These are phyloP conservation scores for Pelargonium myrrhifolium DNA, from an alignment of 441 rosid genomes.

Conservation along the genomic window DNA sequence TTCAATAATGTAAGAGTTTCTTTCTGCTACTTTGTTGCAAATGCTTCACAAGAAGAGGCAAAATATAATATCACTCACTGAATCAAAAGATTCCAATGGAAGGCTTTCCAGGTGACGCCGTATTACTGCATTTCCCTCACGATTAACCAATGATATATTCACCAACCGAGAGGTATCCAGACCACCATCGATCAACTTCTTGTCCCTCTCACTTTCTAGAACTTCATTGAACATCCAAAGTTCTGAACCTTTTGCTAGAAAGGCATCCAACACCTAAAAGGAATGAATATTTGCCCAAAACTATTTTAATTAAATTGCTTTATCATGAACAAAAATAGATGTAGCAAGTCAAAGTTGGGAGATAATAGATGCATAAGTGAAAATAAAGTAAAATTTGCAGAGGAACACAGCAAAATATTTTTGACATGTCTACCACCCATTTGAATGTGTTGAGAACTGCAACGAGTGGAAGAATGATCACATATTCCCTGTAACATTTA, in stretches of 20 bases:
- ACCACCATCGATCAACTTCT: conserved; percentile 64
- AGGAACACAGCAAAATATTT: conserved; percentile 11
- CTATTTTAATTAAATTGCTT: background rate
- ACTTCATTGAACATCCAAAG: conserved; percentile 87
- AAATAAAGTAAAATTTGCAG: background rate
- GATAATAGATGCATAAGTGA: conserved; percentile 1
- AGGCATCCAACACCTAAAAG: conserved; percentile 61
- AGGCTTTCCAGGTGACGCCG: conserved; percentile 70
- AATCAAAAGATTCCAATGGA: conserved; percentile 65
- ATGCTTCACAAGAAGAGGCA: conserved; percentile 6
- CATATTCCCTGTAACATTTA: conserved; percentile 36
- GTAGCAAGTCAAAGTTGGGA: conserved; percentile 1
- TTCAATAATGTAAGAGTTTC: background rate
- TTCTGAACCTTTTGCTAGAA: conserved; percentile 59
- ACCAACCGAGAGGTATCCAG: conserved; percentile 47
- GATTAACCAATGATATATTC: conserved; percentile 50
- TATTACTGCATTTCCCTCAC: conserved; percentile 73
- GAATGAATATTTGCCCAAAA: conserved; percentile 8
- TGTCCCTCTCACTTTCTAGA: conserved; percentile 59
- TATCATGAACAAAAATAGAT: background rate
- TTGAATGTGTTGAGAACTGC: conserved; percentile 17
- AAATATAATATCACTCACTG: conserved; percentile 35
- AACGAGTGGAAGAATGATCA: conserved; percentile 27
- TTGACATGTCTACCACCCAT: conserved; percentile 27
- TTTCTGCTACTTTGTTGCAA: background rate